phyloP scores from a whole-genome alignment of 805 yeast species.

The Cephaloascus albidus region DNA sequence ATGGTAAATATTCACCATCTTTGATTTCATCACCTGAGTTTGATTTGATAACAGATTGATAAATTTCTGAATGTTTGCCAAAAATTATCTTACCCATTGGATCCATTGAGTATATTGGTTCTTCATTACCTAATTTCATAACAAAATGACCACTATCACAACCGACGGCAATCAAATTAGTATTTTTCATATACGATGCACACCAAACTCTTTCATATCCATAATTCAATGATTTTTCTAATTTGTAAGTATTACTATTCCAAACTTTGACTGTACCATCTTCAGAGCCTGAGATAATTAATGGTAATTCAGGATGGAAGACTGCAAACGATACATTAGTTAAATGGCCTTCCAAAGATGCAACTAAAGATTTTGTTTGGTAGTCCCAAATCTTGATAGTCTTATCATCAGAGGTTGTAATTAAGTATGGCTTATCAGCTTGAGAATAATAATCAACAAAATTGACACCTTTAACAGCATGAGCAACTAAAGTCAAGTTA shows the following conservation, averaged over 20 bases:
- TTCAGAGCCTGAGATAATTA: slow-evolving; percentile 93
- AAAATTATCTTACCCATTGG: slow-evolving; percentile 84
- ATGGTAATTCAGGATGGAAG: slow-evolving; percentile 95
- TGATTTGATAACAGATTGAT: slow-evolving; percentile 67
- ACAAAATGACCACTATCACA: slow-evolving; percentile 93
- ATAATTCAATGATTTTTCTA: slow-evolving; percentile 84
- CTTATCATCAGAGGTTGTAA: slow-evolving; percentile 86
- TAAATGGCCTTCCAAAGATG: slow-evolving; percentile 88
- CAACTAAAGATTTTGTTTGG: slow-evolving; percentile 93
- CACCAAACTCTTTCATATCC: slow-evolving; percentile 98
- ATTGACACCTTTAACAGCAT: slow-evolving; percentile 89
- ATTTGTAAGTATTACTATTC: slow-evolving; percentile 89
- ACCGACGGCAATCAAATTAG: slow-evolving; percentile 79
- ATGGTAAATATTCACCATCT: slow-evolving; percentile 73
- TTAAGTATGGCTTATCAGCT: slow-evolving; percentile 92
- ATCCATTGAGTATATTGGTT: slow-evolving; percentile 91
- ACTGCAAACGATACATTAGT: slow-evolving; percentile 94
- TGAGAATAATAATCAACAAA: slow-evolving; percentile 96
- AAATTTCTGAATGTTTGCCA: slow-evolving; percentile 86
- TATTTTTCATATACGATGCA: slow-evolving; percentile 57
- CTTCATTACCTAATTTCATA: slow-evolving; percentile 84
- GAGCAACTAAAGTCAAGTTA: slow-evolving; percentile 86
- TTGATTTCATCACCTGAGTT: slow-evolving; percentile 51
- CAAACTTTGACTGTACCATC: slow-evolving; percentile 92
- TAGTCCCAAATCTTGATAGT: slow-evolving; percentile 92